A percentile compares a stretch with the other conserved stretches of the same genome.
phyloP scores from a whole-genome alignment of 2,329 filamentous ascomycete genomes.

The Aspergillus terreus region DNA sequence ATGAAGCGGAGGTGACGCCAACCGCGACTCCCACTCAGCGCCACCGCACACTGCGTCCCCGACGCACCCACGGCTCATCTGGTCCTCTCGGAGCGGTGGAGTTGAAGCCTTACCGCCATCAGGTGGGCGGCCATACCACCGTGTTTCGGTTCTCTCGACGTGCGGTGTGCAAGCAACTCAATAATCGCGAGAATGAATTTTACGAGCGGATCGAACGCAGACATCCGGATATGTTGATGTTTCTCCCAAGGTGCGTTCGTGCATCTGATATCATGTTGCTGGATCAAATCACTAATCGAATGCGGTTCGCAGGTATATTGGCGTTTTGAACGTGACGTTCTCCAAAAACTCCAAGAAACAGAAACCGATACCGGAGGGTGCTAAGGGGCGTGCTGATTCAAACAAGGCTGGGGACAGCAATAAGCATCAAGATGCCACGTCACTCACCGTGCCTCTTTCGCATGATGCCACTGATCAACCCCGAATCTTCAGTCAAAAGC shows the following conservation, averaged over 20 bases:
- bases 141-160: slow-evolving; percentile 93
- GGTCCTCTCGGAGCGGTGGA: slow-evolving; percentile 83
- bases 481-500: slow-evolving; percentile 68
- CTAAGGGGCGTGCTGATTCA: slow-evolving; percentile 16
- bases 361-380: slow-evolving; percentile 39
- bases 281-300: background rate
- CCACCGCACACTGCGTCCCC: slow-evolving; percentile 22
- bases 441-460: slow-evolving; percentile 11
- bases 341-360: slow-evolving; percentile 71
- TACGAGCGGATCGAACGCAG: slow-evolving; percentile 93
- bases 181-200: slow-evolving; percentile 97
- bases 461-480: slow-evolving; percentile 32
- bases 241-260: slow-evolving; percentile 68
- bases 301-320: slow-evolving; percentile 71
- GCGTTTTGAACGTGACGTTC: slow-evolving; percentile 93
- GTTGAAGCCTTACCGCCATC: slow-evolving; percentile 93
- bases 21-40: slow-evolving; percentile 42
- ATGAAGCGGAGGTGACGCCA: slow-evolving; percentile 50
- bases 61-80: slow-evolving; percentile 25
- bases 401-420: slow-evolving; percentile 3
- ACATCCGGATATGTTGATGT: slow-evolving; percentile 84
- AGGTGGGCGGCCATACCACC: slow-evolving; percentile 94
- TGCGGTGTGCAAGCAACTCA: slow-evolving; percentile 96
- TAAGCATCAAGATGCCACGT: slow-evolving; percentile 5
- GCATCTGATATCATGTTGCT: background rate